Base-by-base conservation (phyloP, 2,329 filamentous ascomycete genomes). In the Colletotrichum spaethianum region DNA sequence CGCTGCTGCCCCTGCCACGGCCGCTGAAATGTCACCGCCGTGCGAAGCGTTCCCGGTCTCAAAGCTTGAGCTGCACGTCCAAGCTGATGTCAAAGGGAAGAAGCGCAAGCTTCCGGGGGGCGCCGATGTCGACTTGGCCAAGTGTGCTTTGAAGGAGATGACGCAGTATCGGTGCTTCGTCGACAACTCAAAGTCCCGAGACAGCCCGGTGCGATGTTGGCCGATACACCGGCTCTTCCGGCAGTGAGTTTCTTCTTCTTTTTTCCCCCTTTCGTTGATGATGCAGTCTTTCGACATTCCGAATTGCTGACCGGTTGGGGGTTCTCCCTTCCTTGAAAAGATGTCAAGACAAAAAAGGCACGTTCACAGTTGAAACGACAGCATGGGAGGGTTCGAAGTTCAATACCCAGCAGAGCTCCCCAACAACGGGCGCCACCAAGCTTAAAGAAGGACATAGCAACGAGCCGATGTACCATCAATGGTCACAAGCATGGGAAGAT, bases 361-460 rank as follows among this genome's bases (percentile, higher is more conserved):
- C 70, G 9, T 92, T 92, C 75, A 87, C 84, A 78, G 87, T 91
- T 53, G 90, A 92, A 81, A 92, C 90, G 31, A 92, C 90, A 16
- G 84, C 86, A 53, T 92, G 90, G 90, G 90, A 92, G 80, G 84
- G 80, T 28, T 26, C 40, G 26, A 48, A 26, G 16, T 26, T 50
- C 31, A 33, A 23, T 23, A 23, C 31, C 14, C 44, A 50, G 33
- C 18, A 50, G 20, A 63, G 23, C 28, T 26, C 53, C 53, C 36
- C 36, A 52, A 40, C 26, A 11, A 53, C 52, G 40, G 18, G 18
- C 9, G 20, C n/a, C 31, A n/a, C 46, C 38, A 38, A 63, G 44
- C 36, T 38, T 4, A 18, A 65, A 26, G 16, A 36, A 16, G 38
- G 20, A 14, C n/a, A n/a, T 18, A 40, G 14, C 53, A 48, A 20